Base-by-base conservation (phyloP, 169 alveolate species). In the Eimeria necatrix region DNA sequence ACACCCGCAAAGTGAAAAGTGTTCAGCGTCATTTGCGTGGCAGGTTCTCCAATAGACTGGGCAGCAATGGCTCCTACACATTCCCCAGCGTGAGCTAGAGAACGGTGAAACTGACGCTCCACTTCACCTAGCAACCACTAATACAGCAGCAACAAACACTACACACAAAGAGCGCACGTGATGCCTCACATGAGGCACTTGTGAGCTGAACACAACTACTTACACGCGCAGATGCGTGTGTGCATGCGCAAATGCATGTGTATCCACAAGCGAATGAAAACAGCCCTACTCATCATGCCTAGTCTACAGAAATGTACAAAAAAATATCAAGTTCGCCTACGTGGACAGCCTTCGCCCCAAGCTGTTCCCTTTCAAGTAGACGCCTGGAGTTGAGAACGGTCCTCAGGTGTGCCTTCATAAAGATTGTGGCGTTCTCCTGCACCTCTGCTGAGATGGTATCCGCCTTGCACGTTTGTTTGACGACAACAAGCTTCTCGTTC, bases 11-110 rank as follows among this genome's bases (percentile, higher is more conserved):
- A 99, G 97, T 99, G 99, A 98, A 99, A 99, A 56, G 99, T 99
- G 97, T 99, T 99, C 80, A 99, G 97, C 22, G 99, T 99, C 99
- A 99, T 99, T 96, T 99, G 99, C 18, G 99, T 99, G 7, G 99
- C 99, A 24, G 99, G 99, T 95, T 99, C 99, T 80, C 99, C 99
- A 49, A 99, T 98, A n/a, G 99, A 98, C 96, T 99, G 99, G 6
- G 99, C 99, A 6, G 99, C 99, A 32, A 99, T 98, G 41, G 99
- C 99, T 2, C 99, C 99, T 6, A 96, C 96, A 80, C 96, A 89
- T 91, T 99, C 99, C 46, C 99, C 99, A 22, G 99, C 99, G 95
- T 99, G 99, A 22, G 99, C 99, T 59, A 99, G 97, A 9, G 99
- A 98, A 93, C 98, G 97, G 68, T 98, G 97, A 95, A 99, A 99